These are phyloP conservation scores for Phanerodontia chrysosporium DNA, from an alignment of 768 basidiomycete species.

Conservation along the genomic window DNA sequence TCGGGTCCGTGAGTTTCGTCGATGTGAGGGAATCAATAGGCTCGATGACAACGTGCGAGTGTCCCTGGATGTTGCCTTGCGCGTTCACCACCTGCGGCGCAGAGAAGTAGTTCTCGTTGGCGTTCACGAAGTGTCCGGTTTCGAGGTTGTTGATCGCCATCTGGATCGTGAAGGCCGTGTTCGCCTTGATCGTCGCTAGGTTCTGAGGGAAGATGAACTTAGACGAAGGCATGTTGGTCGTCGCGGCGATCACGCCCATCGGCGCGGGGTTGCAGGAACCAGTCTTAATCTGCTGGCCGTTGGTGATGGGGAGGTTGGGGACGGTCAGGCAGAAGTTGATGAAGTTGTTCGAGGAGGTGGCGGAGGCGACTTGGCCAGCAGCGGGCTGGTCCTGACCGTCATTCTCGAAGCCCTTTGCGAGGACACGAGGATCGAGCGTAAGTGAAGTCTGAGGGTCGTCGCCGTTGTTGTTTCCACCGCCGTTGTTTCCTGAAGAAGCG, in stretches of 20 bases:
- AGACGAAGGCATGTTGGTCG: slow-evolving; percentile 46
- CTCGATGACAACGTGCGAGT: slow-evolving; percentile 61
- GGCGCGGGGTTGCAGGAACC: slow-evolving; percentile 62
- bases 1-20: slow-evolving; percentile 45
- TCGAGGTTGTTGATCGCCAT: slow-evolving; percentile 43
- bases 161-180: slow-evolving; percentile 49
- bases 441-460: slow-evolving; percentile 12
- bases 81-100: slow-evolving; percentile 46
- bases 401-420: slow-evolving; percentile 38
- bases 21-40: slow-evolving; percentile 41
- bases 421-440: slow-evolving; percentile 41
- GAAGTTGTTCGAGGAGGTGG: slow-evolving; percentile 61
- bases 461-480: slow-evolving; percentile 15
- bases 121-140: slow-evolving; percentile 60
- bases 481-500: too few species aligned
- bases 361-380: slow-evolving; percentile 45
- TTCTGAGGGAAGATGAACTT: slow-evolving; percentile 51
- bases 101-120: slow-evolving; percentile 46
- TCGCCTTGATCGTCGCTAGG: slow-evolving; percentile 39
- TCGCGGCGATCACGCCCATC: slow-evolving; percentile 57
- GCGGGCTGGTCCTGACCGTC: slow-evolving; percentile 23
- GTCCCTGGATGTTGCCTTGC: slow-evolving; percentile 52
- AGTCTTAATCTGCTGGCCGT: slow-evolving; percentile 36
- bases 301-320: slow-evolving; percentile 37
- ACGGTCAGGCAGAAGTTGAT: slow-evolving; percentile 49